phyloP scores from a whole-genome alignment of 768 basidiomycete genomes.

The Leccinum uliginosum region DNA sequence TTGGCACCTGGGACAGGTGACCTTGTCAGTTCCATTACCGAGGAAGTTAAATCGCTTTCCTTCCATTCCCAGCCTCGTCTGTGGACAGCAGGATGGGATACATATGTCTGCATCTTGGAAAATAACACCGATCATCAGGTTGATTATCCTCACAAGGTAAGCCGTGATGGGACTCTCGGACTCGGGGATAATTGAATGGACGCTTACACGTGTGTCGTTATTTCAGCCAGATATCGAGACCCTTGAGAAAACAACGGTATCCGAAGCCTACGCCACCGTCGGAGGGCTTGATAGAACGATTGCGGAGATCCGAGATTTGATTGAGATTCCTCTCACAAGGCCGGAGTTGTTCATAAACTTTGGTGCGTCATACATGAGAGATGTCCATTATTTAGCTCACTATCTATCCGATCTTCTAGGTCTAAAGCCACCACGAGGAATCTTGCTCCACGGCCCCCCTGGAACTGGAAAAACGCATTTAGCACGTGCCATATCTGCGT shows the following conservation, averaged over 20 bases:
- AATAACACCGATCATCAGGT: conserved; percentile 24
- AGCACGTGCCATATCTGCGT: conserved; percentile 88
- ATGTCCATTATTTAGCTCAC: conserved; percentile 16
- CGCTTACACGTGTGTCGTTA: conserved; percentile 11
- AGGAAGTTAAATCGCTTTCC: conserved; percentile 42
- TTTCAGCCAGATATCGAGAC: conserved; percentile 45
- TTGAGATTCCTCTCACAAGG: conserved; percentile 81
- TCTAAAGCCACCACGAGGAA: conserved; percentile 94
- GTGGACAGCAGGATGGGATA: conserved; percentile 71
- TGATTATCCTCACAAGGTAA: conserved; percentile 32
- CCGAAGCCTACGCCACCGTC: conserved; percentile 72
- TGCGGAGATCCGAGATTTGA: conserved; percentile 73
- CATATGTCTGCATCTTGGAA: conserved; percentile 43
- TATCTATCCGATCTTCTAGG: conserved; percentile 38
- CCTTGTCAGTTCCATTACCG: conserved; percentile 32
- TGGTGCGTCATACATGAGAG: conserved; percentile 36
- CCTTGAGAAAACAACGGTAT: conserved; percentile 37
- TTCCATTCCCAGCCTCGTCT: conserved; percentile 38
- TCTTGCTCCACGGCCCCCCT: conserved; percentile 91
- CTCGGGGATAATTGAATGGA: conserved; percentile 3
- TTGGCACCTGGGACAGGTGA: conserved; percentile 14
- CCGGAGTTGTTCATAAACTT: conserved; percentile 79
- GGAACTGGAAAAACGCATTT: conserved; percentile 98
- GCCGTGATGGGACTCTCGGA: conserved; percentile 9
- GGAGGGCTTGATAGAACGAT: conserved; percentile 91